Evolutionary conservation across 208 protist genomes (phyloP), one percentile per base, ranked within the genome.

Genomic region (Wallacemonas sp.): DNA sequence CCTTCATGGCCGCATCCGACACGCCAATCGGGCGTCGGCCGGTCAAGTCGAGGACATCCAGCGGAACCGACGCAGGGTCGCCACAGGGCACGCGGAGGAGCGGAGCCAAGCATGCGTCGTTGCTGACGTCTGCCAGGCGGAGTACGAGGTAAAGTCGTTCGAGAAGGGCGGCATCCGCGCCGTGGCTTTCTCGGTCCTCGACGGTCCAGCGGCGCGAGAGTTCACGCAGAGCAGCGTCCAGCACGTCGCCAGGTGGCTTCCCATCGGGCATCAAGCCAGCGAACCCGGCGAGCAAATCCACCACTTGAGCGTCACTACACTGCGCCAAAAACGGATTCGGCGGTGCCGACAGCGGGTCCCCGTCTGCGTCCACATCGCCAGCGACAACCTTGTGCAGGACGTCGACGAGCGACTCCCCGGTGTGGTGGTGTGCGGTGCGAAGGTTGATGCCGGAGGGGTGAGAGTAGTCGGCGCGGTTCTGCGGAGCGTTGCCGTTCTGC

Each of bases 381-480:
- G 57, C 55, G 2, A 90, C 60, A 17, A 92, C 33, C 24, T 64
- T 52, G 39, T 75, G 63, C 60, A 96, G 76, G 43, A 71, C 74
- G 24, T 91, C 87, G 47, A 87, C 72, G 44, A 96, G 61, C 30
- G 68, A 68, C 49, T 83, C 85, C 24, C 90, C 90, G 0, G 75
- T 85, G 8, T 74, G 48, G 61, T 70, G 71, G 75, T 91, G 77
- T 0, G 85, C 72, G 23, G 71, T 80, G 34, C 29, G 77, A 0
- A 34, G 58, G 57, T 96, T 96, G 24, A 82, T 48, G 19, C 90
- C 90, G 9, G 65, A 63, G 2, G 90, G 78, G 58, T 96, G 90
- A 29, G 65, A 72, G 73, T 96, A 96, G 77, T 96, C 87, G 3
- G 84, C 85, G 17, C 90, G 77, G 62, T 96, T 96, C 17, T 78